Conservation (phyloP, 2,329 filamentous ascomycete genomes). For the Zopfia rhizophila region DNA sequence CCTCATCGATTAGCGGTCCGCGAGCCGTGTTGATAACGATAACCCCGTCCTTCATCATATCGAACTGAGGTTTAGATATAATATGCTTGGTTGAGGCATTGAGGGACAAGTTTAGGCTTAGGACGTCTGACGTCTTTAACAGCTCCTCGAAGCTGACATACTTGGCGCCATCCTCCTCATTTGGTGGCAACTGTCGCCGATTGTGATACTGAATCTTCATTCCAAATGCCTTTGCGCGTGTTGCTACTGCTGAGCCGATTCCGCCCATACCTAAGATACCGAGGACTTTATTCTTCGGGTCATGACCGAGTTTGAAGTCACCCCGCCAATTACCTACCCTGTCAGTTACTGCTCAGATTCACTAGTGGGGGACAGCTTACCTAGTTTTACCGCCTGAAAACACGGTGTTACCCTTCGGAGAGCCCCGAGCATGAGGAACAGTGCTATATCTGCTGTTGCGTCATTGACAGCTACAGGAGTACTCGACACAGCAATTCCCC, state of each 20-base stretch:
- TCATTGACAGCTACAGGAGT: slow-evolving; percentile 62
- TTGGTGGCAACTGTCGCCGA: slow-evolving; percentile 52
- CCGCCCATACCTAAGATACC: slow-evolving; percentile 71
- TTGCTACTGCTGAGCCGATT: slow-evolving; percentile 63
- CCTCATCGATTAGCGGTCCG: slow-evolving; percentile 67
- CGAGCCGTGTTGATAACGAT: slow-evolving; percentile 68
- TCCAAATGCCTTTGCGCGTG: slow-evolving; percentile 64
- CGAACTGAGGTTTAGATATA: slow-evolving; percentile 62
- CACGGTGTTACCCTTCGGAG: slow-evolving; percentile 61
- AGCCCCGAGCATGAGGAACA: slow-evolving; percentile 64
- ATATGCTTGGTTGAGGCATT: slow-evolving; percentile 63
- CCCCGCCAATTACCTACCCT: slow-evolving; percentile 56
- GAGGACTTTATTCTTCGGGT: slow-evolving; percentile 63
- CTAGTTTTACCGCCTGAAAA: slow-evolving; percentile 58
- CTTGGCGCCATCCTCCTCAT: slow-evolving; percentile 56
- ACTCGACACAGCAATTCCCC: slow-evolving; percentile 56
- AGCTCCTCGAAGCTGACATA: slow-evolving; percentile 68
- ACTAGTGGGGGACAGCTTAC: slow-evolving; percentile 33
- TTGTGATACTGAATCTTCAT: slow-evolving; percentile 71
- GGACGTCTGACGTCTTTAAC: slow-evolving; percentile 63
- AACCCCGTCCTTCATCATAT: slow-evolving; percentile 65
- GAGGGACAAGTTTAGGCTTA: slow-evolving; percentile 65
- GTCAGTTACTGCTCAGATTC: slow-evolving; percentile 13
- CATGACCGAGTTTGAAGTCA: slow-evolving; percentile 60
- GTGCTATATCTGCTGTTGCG: slow-evolving; percentile 61